Base-by-base conservation (phyloP, 306 rosid species). In the Astragalus membranaceus region DNA sequence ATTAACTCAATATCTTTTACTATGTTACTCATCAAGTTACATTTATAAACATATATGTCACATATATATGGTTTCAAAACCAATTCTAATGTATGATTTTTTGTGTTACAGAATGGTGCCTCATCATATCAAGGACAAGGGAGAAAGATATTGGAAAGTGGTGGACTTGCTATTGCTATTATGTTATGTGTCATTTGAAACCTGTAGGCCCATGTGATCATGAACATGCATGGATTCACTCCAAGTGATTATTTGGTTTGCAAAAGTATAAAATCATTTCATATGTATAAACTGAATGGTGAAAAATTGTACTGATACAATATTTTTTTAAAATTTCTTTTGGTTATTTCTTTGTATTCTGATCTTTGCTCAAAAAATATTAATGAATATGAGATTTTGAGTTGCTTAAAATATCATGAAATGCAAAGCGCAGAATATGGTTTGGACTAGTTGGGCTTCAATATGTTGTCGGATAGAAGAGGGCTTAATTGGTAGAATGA, bases 51-150 rank as follows among this genome's bases (percentile, higher is more conserved):
- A 26, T 26, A 43, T 42, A 42, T 9, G 48, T 1, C 48, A 42
- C 3, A 12, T 4, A n/a, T 36, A 32, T 56, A 57, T 48, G 14
- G 23, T 15, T 48, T 6, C 15, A 20, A 69, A 11, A 69, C 39
- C 14, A 3, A 23, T 33, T 75, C 20, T 53, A 43, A 7, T 64
- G 44, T 43, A 7, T 64, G 44, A 16, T 64, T 13, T 43, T 60
- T 71, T 64, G 64, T 48, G 72, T 73, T 3, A 7, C 84, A 92
- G 98, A 92, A 67, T 64, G 92, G 84, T 64, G 92, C 85, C 82
- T 29, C 64, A 29, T 53, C 88, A 41, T 72, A 65, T 67, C 62
- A 72, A 15, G 77, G 67, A 62, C 73, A 80, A 73, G 85, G 85
- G 83, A 74, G 78, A 55, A 79, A 70, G 61, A 65, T 53, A 41